Evolutionary conservation across 768 basidiomycete genomes (phyloP), one percentile per base, ranked within the genome.

Genomic region (Sarcomyxa edulis): DNA sequence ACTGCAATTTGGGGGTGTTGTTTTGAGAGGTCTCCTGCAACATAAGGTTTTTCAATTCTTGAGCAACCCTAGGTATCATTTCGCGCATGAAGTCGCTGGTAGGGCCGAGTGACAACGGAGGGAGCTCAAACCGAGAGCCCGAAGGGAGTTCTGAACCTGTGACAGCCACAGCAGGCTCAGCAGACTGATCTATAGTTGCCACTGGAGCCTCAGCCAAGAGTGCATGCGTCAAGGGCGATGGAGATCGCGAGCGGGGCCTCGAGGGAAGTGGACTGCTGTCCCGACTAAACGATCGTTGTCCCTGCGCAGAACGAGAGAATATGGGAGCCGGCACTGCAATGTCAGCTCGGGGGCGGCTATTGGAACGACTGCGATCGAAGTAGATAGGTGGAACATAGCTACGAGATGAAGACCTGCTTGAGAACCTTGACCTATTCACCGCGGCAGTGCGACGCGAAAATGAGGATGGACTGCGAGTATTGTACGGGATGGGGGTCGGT

Each of bases 1-100:
- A 7, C 24, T 19, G 37, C 8, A 11, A 16, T 24, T 9, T 35
- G 7, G 15, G 30, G 7, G 29, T 40, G 22, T 19, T 27, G 5
- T 10, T 16, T 26, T 31, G 22, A 24, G 16, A 9, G 15, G 4
- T 5, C 10, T 6, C 19, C 18, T 35, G 34, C 46, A 47, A 46
- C 40, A 56, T 50, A 23, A 65, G 37, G 37, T 64, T 59, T 30
- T 51, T 50, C 45, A 66, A 57, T 46, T 68, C 65, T 40, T 64
- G 61, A 19, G 55, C 56, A 15, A 59, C 55, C 40, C 49, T 60
- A 6, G 61, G 62, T 64, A 64, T 65, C 37, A 58, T 42, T 35
- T 57, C 45, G 42, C 48, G 37, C 37, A 53, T 38, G 33, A 50
- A 36, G 37, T 59, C 54, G 37, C 44, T 27, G 23, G 35, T 18